Conservation (phyloP, 2,329 filamentous ascomycete genomes). For the Alternaria alternata region DNA sequence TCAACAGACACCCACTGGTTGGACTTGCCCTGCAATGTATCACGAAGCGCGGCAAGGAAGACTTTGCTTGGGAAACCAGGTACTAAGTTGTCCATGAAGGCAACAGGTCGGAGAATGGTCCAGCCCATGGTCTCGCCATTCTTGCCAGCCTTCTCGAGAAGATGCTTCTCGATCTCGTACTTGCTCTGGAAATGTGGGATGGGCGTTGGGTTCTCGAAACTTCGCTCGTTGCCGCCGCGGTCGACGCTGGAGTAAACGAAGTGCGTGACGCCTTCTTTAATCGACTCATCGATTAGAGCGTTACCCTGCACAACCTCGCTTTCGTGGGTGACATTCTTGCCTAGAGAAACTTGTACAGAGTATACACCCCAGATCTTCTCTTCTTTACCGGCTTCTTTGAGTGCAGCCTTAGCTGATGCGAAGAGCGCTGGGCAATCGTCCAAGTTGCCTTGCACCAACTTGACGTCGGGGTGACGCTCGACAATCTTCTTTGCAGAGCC, state of each 20-base stretch:
- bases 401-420: conserved; percentile 50
- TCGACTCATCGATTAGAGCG: conserved; percentile 64
- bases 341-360: conserved; percentile 64
- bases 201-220: conserved; percentile 56
- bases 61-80: conserved; percentile 59
- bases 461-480: conserved; percentile 57
- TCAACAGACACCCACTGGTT: conserved; percentile 52
- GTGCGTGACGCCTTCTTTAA: conserved; percentile 64
- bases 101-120: conserved; percentile 69
- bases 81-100: conserved; percentile 69
- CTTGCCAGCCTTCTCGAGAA: conserved; percentile 58
- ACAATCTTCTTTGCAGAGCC: conserved; percentile 59
- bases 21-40: conserved; percentile 53
- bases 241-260: conserved; percentile 73
- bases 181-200: conserved; percentile 71
- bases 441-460: conserved; percentile 66
- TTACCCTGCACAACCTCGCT: conserved; percentile 65
- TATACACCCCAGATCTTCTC: conserved; percentile 66
- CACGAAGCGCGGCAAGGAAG: conserved; percentile 57
- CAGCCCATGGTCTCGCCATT: conserved; percentile 61
- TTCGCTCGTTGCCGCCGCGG: conserved; percentile 64
- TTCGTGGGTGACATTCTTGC: conserved; percentile 53
- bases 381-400: conserved; percentile 44
- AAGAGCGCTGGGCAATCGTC: conserved; percentile 62
- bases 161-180: conserved; percentile 67